These are phyloP conservation scores for Senna tora DNA, from an alignment of 306 rosid species.

Conservation along the genomic window DNA sequence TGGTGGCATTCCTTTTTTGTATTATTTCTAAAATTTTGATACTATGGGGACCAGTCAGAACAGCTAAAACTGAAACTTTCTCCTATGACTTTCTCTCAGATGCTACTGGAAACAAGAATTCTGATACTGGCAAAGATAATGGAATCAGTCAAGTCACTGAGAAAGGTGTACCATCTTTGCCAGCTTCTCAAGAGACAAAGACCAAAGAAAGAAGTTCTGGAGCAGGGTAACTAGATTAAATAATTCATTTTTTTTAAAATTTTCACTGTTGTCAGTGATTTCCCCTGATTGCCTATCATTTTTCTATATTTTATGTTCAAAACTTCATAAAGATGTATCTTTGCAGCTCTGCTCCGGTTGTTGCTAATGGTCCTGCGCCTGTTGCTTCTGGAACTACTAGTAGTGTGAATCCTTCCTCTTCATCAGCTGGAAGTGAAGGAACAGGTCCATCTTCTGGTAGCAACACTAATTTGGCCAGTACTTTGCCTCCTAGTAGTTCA, in stretches of 20 bases:
- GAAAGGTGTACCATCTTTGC: slow-evolving; percentile 53
- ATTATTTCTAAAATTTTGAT: slow-evolving; percentile 34
- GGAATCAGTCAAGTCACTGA: slow-evolving; percentile 67
- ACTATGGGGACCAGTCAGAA: slow-evolving; percentile 31
- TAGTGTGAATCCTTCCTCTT: slow-evolving; percentile 44
- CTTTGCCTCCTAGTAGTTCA: slow-evolving; percentile 48
- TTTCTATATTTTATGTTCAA: slow-evolving; percentile 31
- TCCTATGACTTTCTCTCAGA: slow-evolving; percentile 55
- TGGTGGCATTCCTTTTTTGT: slow-evolving; percentile 25
- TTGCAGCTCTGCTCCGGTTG: slow-evolving; percentile 62
- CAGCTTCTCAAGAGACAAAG: slow-evolving; percentile 62
- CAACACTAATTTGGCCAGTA: slow-evolving; percentile 47
- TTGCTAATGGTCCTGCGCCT: slow-evolving; percentile 58
- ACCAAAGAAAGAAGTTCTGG: slow-evolving; percentile 59
- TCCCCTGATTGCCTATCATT: neutral
- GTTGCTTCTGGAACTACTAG: slow-evolving; percentile 54
- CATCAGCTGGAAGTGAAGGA: slow-evolving; percentile 52
- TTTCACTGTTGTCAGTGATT: slow-evolving; percentile 6
- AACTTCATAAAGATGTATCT: slow-evolving; percentile 31
- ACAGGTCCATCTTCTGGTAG: slow-evolving; percentile 48
- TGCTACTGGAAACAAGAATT: slow-evolving; percentile 67
- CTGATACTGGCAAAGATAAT: slow-evolving; percentile 67
- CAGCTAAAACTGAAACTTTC: slow-evolving; percentile 34
- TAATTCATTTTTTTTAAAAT: neutral
- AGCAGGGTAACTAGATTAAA: slow-evolving; percentile 55